These are phyloP conservation scores for Mimosa pudica DNA, from an alignment of 306 rosid genomes.

Conservation along the genomic window DNA sequence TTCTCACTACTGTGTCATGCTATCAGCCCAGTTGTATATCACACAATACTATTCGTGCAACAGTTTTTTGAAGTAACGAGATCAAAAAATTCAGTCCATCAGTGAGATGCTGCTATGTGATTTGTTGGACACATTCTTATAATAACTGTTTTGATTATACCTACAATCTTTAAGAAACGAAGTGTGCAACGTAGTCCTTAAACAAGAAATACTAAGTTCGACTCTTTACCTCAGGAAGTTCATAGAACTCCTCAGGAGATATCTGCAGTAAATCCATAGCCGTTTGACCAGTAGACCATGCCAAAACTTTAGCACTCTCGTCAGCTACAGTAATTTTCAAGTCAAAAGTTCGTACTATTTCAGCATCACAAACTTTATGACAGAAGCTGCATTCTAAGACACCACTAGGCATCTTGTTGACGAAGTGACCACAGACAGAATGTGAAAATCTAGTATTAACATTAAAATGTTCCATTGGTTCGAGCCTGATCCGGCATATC, in stretches of 20 bases:
- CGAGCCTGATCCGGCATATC: constrained; percentile 71
- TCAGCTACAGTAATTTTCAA: constrained; percentile 86
- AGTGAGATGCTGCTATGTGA: background rate
- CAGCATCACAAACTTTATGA: constrained; percentile 48
- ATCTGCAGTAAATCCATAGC: constrained; percentile 91
- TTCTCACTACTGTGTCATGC: background rate
- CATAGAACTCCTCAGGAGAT: constrained; percentile 79
- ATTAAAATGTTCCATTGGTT: constrained; percentile 57
- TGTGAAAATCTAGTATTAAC: constrained; percentile 75
- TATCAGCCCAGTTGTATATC: background rate
- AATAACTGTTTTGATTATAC: background rate
- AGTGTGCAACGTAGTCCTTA: background rate
- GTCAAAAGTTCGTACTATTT: constrained; percentile 61
- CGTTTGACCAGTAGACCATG: constrained; percentile 87
- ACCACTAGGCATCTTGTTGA: constrained; percentile 49
- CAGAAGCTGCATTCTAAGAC: constrained; percentile 73
- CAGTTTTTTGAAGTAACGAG: background rate
- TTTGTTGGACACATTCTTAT: background rate
- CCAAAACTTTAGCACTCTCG: constrained; percentile 64
- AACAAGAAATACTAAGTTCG: constrained; percentile 19
- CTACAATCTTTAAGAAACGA: background rate
- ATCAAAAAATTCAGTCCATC: background rate
- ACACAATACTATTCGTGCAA: background rate
- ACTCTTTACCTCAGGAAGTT: constrained; percentile 80
- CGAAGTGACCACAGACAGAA: constrained; percentile 78